Evolutionary conservation across 2,329 filamentous ascomycete species (phyloP).

Genomic region (Akanthomyces muscarius): DNA sequence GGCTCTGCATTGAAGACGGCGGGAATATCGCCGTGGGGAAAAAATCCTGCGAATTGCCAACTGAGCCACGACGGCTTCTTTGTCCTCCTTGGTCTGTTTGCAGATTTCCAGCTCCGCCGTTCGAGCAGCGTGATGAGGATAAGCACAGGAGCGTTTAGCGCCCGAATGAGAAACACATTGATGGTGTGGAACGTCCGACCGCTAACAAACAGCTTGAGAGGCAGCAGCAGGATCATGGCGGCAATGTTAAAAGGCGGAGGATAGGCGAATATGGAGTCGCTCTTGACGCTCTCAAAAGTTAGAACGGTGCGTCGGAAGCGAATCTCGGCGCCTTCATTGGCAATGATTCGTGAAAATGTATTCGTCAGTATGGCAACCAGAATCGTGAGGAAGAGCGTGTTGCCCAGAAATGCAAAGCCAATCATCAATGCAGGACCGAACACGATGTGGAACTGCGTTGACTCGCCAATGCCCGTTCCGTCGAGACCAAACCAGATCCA

Average conservation of each 20-base stretch:
- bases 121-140: constrained; percentile 59
- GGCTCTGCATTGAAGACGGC: constrained; percentile 57
- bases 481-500: constrained; percentile 79
- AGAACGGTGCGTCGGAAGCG: constrained; percentile 68
- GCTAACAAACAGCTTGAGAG: constrained; percentile 59
- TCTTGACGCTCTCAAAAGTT: constrained; percentile 69
- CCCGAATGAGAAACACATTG: constrained; percentile 61
- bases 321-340: constrained; percentile 65
- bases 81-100: constrained; percentile 19
- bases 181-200: constrained; percentile 66
- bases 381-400: constrained; percentile 71
- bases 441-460: constrained; percentile 58
- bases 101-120: constrained; percentile 40
- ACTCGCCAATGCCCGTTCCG: constrained; percentile 50
- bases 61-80: constrained; percentile 25
- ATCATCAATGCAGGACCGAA: constrained; percentile 68
- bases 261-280: constrained; percentile 17
- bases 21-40: constrained; percentile 58
- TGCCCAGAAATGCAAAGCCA: constrained; percentile 68
- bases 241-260: constrained; percentile 55
- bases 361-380: constrained; percentile 70
- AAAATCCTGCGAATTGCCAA: constrained; percentile 45
- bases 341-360: constrained; percentile 67
- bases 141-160: constrained; percentile 61
- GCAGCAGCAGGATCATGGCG: constrained; percentile 59